These are phyloP conservation scores for Fusarium sp. DNA, from an alignment of 2,329 filamentous ascomycete genomes.

Conservation along the genomic window DNA sequence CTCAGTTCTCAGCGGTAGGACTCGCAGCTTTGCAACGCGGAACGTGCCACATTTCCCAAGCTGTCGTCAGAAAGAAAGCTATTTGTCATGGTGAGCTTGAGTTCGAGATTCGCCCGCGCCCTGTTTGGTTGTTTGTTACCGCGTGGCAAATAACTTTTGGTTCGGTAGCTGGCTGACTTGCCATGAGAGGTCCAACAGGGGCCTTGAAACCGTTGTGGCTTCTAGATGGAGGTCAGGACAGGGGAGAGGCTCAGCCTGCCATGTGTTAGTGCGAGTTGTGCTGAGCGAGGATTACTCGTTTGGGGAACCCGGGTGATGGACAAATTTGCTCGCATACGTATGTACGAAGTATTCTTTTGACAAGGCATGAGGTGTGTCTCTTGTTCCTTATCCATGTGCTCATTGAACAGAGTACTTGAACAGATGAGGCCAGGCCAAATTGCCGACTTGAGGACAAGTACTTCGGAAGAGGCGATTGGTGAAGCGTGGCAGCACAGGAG, in stretches of 20 bases:
- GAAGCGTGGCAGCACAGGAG: background rate
- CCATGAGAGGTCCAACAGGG: slow-evolving; percentile 6
- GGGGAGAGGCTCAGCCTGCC: slow-evolving; percentile 26
- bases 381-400: background rate
- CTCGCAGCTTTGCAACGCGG: slow-evolving; percentile 6
- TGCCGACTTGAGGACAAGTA: background rate
- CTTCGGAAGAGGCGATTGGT: background rate
- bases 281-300: slow-evolving; percentile 38
- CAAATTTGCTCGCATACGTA: background rate
- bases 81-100: background rate
- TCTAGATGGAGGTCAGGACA: slow-evolving; percentile 5
- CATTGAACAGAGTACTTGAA: background rate
- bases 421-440: background rate
- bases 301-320: slow-evolving; percentile 38
- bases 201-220: slow-evolving; percentile 37
- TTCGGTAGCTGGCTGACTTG: slow-evolving; percentile 8
- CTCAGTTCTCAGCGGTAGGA: slow-evolving; percentile 1
- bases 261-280: slow-evolving; percentile 5
- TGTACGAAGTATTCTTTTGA: background rate
- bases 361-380: slow-evolving; percentile 14
- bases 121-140: background rate
- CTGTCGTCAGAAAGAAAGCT: background rate
- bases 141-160: slow-evolving; percentile 9
- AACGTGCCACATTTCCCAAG: slow-evolving; percentile 13
- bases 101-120: background rate